These are phyloP conservation scores for Colletotrichum phormii DNA, from an alignment of 2,329 filamentous ascomycete species.

Conservation along the genomic window DNA sequence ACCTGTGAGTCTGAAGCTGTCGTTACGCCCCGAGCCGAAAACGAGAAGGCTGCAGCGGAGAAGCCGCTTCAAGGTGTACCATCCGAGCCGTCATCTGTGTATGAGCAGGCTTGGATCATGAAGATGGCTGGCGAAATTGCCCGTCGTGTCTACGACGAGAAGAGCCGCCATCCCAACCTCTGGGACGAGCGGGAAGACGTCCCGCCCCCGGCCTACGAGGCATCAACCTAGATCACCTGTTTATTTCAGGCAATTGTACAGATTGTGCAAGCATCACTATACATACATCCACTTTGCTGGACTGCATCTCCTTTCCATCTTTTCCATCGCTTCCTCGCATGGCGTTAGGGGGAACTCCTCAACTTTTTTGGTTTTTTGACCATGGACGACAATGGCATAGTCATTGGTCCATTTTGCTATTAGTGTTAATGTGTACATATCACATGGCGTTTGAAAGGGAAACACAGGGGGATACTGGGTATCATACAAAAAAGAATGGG, in stretches of 20 bases:
- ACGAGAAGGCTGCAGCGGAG: slow-evolving; percentile 47
- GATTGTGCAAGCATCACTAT: slow-evolving; percentile 26
- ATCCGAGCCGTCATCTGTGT: slow-evolving; percentile 65
- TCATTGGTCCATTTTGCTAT: background rate
- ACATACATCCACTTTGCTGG: slow-evolving; percentile 12
- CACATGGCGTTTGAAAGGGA: slow-evolving; percentile 36
- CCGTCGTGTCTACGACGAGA: slow-evolving; percentile 87
- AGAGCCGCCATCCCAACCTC: slow-evolving; percentile 65
- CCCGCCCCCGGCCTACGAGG: slow-evolving; percentile 73
- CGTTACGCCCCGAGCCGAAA: slow-evolving; percentile 30
- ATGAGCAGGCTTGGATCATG: slow-evolving; percentile 87
- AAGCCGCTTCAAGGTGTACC: slow-evolving; percentile 42
- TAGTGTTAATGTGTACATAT: slow-evolving; percentile 37
- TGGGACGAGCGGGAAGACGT: slow-evolving; percentile 68
- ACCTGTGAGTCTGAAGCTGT: slow-evolving; percentile 34
- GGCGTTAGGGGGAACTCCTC: slow-evolving; percentile 27
- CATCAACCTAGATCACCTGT: slow-evolving; percentile 50
- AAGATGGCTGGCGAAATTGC: slow-evolving; percentile 96
- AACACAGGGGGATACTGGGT: slow-evolving; percentile 6
- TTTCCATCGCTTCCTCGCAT: slow-evolving; percentile 32
- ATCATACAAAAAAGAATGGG: slow-evolving; percentile 32
- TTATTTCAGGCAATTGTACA: slow-evolving; percentile 29
- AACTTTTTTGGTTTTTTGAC: background rate
- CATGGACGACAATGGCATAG: background rate
- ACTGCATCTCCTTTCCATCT: slow-evolving; percentile 31